Percentiles rank a stretch among this genome's conserved stretches.
Conservation (phyloP, 2,329 filamentous ascomycete genomes). For the Trichophyton rubrum region DNA sequence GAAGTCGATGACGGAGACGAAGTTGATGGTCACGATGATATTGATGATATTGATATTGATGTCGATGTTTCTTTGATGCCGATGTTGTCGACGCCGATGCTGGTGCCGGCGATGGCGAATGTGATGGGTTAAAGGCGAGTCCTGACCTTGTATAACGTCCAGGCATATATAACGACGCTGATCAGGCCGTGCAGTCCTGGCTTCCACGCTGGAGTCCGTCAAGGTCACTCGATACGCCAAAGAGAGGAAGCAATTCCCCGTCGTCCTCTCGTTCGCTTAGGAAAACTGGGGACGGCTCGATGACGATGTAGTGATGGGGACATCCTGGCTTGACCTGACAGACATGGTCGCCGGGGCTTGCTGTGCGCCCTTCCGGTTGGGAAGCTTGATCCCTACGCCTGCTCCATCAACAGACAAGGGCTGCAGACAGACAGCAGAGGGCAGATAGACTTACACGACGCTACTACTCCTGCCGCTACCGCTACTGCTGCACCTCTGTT, state of each 20-base stretch:
- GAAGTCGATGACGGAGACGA: no score
- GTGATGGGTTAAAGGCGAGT: no score
- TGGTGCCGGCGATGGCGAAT: not conserved
- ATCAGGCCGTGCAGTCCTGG: constrained; percentile 2
- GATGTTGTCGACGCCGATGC: no score
- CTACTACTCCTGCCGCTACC: no score
- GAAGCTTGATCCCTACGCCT: constrained; percentile 1
- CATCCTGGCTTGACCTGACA: not conserved
- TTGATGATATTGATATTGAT: no score
- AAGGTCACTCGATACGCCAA: not conserved
- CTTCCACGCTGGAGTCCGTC: not conserved
- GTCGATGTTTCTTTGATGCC: no score
- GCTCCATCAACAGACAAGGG: not conserved
- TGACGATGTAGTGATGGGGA: not conserved
- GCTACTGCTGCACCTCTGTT: not conserved
- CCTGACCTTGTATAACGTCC: not conserved
- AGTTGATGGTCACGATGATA: no score
- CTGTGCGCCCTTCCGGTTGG: constrained; percentile 1
- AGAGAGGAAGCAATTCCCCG: not conserved
- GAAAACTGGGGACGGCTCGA: not conserved
- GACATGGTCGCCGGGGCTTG: not conserved
- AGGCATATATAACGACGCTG: not conserved
- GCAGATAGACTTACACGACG: no score
- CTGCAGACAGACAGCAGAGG: not conserved
- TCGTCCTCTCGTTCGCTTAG: not conserved